These are phyloP conservation scores for Cryptococcus sp. DNA, from an alignment of 1,284 basidiomycete species.

Conservation along the genomic window DNA sequence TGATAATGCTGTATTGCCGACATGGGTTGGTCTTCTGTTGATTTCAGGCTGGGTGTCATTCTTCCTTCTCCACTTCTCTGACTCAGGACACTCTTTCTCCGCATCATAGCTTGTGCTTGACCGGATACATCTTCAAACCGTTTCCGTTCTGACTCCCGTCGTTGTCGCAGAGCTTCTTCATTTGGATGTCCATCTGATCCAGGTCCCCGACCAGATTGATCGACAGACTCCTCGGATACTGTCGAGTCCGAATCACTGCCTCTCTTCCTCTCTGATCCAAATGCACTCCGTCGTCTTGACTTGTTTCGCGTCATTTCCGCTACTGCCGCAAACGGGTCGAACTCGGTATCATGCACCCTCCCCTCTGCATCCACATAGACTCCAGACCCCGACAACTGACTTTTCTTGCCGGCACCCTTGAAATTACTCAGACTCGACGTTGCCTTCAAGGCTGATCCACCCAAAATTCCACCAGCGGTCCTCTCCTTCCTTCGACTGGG, in stretches of 20 bases:
- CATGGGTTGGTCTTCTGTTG: conserved; percentile 17
- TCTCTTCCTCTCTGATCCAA: conserved; percentile 33
- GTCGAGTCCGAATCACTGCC: conserved; percentile 16
- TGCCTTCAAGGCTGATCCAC: conserved; percentile 7
- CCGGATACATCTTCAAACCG: conserved; percentile 34
- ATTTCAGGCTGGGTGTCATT: background rate
- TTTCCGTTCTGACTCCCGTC: conserved; percentile 38
- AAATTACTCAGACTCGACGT: conserved; percentile 20
- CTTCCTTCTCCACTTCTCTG: background rate
- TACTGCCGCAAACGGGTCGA: conserved; percentile 46
- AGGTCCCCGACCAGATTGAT: conserved; percentile 4
- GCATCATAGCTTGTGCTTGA: conserved; percentile 32
- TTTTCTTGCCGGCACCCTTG: conserved; percentile 1
- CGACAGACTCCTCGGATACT: background rate
- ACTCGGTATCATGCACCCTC: conserved; percentile 46
- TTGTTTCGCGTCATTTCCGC: conserved; percentile 38
- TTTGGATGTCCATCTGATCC: conserved; percentile 18
- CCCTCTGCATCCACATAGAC: conserved; percentile 45
- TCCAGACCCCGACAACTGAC: conserved; percentile 22
- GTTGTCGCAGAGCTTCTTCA: conserved; percentile 32
- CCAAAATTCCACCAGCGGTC: conserved; percentile 7
- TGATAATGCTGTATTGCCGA: conserved; percentile 4
- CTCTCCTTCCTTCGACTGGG: conserved; percentile 19
- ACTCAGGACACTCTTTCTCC: conserved; percentile 29
- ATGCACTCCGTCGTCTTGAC: conserved; percentile 36